Evolutionary conservation across 2,329 filamentous ascomycete genomes (phyloP).

Genomic region (Didymella exigua): DNA sequence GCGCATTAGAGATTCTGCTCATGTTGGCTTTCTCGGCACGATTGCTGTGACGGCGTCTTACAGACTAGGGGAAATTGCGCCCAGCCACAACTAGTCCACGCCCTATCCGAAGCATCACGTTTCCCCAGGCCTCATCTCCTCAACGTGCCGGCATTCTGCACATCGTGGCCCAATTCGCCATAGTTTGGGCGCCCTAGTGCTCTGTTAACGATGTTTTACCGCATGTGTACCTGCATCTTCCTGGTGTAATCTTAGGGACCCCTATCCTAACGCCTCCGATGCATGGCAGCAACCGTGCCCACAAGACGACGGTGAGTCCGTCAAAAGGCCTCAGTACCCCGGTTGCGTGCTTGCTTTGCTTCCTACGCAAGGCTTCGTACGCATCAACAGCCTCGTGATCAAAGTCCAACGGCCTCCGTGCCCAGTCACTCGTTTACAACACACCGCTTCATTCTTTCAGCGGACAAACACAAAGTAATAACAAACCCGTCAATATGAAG

Average conservation of each 20-base stretch:
- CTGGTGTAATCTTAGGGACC: constrained; percentile 38
- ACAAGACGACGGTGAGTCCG: constrained; percentile 27
- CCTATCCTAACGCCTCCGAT: constrained; percentile 39
- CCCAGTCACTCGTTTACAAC: constrained; percentile 45
- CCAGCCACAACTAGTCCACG: constrained; percentile 12
- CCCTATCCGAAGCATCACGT: constrained; percentile 15
- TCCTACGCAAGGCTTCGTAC: constrained; percentile 43
- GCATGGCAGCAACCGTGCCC: constrained; percentile 18
- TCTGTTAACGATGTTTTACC: constrained; percentile 28
- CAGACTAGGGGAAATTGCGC: constrained; percentile 13
- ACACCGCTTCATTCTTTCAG: constrained; percentile 82
- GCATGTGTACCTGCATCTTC: constrained; percentile 28
- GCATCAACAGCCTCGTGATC: constrained; percentile 42
- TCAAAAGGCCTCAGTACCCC: constrained; percentile 42
- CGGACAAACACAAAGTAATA: constrained; percentile 61
- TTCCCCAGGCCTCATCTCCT: constrained; percentile 21
- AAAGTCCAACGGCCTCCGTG: constrained; percentile 42
- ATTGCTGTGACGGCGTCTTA: constrained; percentile 1
- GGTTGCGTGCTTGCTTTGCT: constrained; percentile 22
- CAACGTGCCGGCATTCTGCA: constrained; percentile 19
- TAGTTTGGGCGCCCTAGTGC: constrained; percentile 21
- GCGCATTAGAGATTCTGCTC: not conserved
- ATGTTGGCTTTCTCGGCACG: constrained; percentile 2
- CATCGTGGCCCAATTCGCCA: constrained; percentile 32
- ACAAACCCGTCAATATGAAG: constrained; percentile 68